Evolutionary conservation across 2,329 filamentous ascomycete species (phyloP).

Genomic region (Nannizziopsis barbatae): DNA sequence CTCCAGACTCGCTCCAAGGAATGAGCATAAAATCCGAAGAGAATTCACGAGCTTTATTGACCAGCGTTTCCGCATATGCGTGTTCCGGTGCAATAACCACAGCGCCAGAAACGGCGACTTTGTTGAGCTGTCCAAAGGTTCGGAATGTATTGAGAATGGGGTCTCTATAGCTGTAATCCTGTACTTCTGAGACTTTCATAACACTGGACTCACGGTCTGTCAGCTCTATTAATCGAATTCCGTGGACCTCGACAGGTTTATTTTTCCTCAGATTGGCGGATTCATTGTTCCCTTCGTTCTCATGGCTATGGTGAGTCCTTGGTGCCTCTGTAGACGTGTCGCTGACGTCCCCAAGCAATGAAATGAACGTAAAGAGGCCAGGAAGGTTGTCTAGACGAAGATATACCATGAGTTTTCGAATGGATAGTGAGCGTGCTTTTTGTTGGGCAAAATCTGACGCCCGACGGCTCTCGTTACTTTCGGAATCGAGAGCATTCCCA

Average conservation of each 20-base stretch:
- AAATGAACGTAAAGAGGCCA: conserved; percentile 69
- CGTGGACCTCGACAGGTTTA: conserved; percentile 59
- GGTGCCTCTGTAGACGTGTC: conserved; percentile 24
- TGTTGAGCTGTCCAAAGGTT: conserved; percentile 73
- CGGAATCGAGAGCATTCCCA: conserved; percentile 41
- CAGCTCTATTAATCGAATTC: conserved; percentile 73
- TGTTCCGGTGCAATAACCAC: conserved; percentile 68
- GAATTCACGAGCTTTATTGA: conserved; percentile 57
- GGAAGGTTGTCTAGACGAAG: conserved; percentile 77
- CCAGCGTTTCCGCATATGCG: conserved; percentile 67
- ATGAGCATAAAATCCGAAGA: conserved; percentile 65
- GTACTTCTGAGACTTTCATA: conserved; percentile 79
- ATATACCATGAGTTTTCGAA: conserved; percentile 64
- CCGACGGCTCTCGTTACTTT: conserved; percentile 35
- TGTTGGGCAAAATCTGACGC: conserved; percentile 34
- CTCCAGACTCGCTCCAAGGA: conserved; percentile 79
- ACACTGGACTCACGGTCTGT: conserved; percentile 89
- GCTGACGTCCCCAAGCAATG: conserved; percentile 55
- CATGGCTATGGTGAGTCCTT: conserved; percentile 27
- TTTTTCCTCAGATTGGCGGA: conserved; percentile 16
- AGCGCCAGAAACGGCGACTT: conserved; percentile 69
- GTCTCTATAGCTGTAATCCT: conserved; percentile 61
- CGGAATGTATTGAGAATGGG: conserved; percentile 86
- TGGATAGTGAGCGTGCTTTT: conserved; percentile 41
- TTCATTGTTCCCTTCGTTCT: conserved; percentile 16